Evolutionary conservation across 2,329 filamentous ascomycete genomes (phyloP).

Genomic region (Penicillium sp.): DNA sequence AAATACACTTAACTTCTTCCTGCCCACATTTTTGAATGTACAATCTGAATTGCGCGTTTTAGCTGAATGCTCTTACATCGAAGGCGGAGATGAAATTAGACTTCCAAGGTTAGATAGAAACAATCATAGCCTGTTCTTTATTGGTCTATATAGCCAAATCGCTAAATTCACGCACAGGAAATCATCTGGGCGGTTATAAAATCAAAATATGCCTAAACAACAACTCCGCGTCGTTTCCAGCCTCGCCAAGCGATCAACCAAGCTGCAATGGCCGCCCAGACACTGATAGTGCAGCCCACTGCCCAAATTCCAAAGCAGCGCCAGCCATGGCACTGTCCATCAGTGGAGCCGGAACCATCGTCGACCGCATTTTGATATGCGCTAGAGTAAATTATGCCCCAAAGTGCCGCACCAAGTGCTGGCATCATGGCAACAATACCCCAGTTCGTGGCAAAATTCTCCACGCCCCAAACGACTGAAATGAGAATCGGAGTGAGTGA

Average conservation of each 20-base stretch:
- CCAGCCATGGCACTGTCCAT: constrained; percentile 76
- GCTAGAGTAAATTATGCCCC: constrained; percentile 82
- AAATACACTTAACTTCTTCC: no score
- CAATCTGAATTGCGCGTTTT: no score
- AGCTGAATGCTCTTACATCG: no score
- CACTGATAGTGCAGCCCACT: constrained; percentile 70
- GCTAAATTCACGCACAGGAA: constrained; percentile 1
- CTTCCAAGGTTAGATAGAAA: background rate
- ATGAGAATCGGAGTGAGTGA: constrained; percentile 88
- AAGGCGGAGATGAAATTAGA: no score
- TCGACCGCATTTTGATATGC: constrained; percentile 48
- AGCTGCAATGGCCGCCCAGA: constrained; percentile 74
- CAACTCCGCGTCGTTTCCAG: constrained; percentile 77
- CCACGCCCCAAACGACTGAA: constrained; percentile 96
- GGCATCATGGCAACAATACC: constrained; percentile 93
- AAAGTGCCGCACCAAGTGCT: constrained; percentile 83
- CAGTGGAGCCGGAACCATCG: constrained; percentile 35
- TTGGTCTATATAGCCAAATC: background rate
- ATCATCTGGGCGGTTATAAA: no score
- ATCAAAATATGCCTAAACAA: constrained; percentile 52
- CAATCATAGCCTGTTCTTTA: background rate
- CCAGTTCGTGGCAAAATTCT: constrained; percentile 99
- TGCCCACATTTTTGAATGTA: no score
- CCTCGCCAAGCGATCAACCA: constrained; percentile 84
- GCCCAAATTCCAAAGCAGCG: constrained; percentile 90